Base-by-base conservation (phyloP, 2,329 filamentous ascomycete species). In the Moelleriella libera region DNA sequence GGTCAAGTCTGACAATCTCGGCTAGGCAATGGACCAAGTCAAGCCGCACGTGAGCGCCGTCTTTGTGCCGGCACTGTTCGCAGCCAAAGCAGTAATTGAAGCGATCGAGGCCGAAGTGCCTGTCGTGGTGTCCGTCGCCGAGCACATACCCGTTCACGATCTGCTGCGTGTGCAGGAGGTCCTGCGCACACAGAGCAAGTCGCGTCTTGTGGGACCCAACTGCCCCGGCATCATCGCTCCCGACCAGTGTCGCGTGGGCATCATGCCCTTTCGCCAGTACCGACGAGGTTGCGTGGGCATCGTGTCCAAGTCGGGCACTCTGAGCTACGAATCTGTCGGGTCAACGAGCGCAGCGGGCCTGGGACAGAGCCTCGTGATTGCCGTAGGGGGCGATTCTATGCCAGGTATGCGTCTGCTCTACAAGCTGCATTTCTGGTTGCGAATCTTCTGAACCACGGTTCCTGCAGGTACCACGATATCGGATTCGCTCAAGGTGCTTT, bases 321-420 rank as follows among this genome's bases (percentile, higher is more conserved):
- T 90, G 41, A 87, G 83, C 51, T 90, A 89, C 56, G 85, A 90
- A 60, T 79, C 85, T 2, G 85, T 88, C 1, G 85, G 82, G 0
- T 81, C 83, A 1, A 80, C 85, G 29, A 85, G 82, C 6, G 71
- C 80, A 51, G 80, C 77, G n/a, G 84, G 85, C 0, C 66, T 89
- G 1, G 85, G 85, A 0, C 85, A 90, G 61, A 87, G 82, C 56
- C 66, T 88, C 6, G 85, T 83, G 41, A 80, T 89, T 43, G 84
- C 83, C 12, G 82, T 89, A 69, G 85, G 85, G 3, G 85, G 85
- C 2, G 85, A 89, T 57, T 72, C 84, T 37, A 66, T 88, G 48
- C 81, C 83, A 2, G 83, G 83, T 64, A 51, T 28, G 49, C 30
- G 0, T 5, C 42, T 14, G 39, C 14, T 34, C 30, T 21, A 21